Base-by-base conservation (phyloP, 1,284 basidiomycete genomes). In the Puccinia coronata region DNA sequence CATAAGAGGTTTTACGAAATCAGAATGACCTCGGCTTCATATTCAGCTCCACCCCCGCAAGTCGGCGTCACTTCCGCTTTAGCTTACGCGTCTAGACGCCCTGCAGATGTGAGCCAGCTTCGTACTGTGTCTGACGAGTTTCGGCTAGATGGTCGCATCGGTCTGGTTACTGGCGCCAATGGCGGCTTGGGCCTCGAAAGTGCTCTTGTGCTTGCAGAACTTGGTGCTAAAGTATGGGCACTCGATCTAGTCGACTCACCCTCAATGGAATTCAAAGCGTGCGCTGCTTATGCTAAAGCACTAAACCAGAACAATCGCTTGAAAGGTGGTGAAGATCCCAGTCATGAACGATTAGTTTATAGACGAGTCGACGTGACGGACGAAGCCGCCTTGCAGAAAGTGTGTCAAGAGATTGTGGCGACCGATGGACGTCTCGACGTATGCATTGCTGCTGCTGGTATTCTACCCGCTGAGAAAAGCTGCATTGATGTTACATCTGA, bases 141-240 rank as follows among this genome's bases (percentile, higher is more conserved):
- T 87, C 89, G 90, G 14, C 89, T 94, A 57, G 87, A 87, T n/a
- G 91, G 91, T 83, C 90, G 92, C 34, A 92, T 93, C 20, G 91
- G 90, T 49, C 88, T 94, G 82, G 90, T 94, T 61, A 92, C 92
- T 0, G 92, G 92, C 16, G 93, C 89, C 2, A 92, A 92, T 84
- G 89, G 93, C 70, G 93, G 93, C 1, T 89, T 95, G 14, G 93
- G 93, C 3, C 89, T 95, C 57, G 92, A 93, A 86, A 92, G 93
- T 90, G 92, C 92, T 41, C 88, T 93, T 80, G 90, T 91, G 5
- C 87, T 93, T 53, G 89, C 90, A 57, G 93, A 95, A 87, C 90
- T 91, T 3, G 93, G 92, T 71, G 92, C 92, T 3, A 88, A 91
- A 1, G 90, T 95, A 0, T 92, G 93, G 85, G 93, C 92, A 84